Base-by-base conservation (phyloP, 257 asterid genomes). In the Gentiana macrophylla region DNA sequence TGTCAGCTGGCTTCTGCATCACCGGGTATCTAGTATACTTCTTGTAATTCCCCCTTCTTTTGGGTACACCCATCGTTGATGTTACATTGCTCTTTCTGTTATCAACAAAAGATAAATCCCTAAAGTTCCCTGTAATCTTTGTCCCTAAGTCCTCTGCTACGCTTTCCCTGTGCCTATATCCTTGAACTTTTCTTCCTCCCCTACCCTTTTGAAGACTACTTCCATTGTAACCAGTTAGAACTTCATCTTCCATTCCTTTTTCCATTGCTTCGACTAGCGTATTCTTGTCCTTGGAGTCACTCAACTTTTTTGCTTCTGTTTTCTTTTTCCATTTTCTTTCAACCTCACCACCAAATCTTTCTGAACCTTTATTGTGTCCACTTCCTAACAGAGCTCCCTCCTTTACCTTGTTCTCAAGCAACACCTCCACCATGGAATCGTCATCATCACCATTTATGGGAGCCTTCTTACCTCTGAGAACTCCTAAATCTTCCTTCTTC, bases 301-400 rank as follows among this genome's bases (percentile, higher is more conserved):
- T 48, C 24, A 38, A 7, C 44, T 38, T 9, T 2, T n/a, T 35
- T 35, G 37, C 53, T 7, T 11, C 2, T 2, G 32, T 41, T 37
- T 8, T 52, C 50, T 34, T 12, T 15, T 15, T 15, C 24, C 51
- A 48, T 60, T 60, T 41, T 56, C 32, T 56, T 38, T 36, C 35
- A 35, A 57, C 12, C 57, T 7, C 24, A 58, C 52, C 38, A 33
- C 66, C 44, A 35, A 35, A 8, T 35, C 56, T 49, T 36, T 61
- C 74, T 63, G 63, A 61, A 4, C 50, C 55, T 15, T 36, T 56
- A 61, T 51, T 64, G 35, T 37, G 63, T 58, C 64, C 50, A 44
- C 52, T 70, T 60, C 32, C 55, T 6, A 44, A 60, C 9, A 55
- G n/a, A 70, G 49, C 51, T 50, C 41, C 61, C 49, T 54, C 63